phyloP scores from a whole-genome alignment of 352 stramenopile species.

The Pythium periplocum region DNA sequence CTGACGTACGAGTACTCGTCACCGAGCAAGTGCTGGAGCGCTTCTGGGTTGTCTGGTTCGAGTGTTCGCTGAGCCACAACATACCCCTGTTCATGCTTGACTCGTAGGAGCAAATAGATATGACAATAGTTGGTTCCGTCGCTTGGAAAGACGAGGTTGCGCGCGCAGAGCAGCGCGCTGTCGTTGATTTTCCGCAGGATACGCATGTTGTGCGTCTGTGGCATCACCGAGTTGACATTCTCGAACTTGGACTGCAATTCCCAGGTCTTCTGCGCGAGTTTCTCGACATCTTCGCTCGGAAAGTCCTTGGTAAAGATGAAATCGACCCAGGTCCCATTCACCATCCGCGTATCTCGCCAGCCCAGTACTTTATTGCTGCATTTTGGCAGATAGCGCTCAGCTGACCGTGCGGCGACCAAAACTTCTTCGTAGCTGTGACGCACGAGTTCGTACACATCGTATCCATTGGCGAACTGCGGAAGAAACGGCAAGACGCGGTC shows the following conservation, averaged over 20 bases:
- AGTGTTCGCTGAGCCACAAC: slow-evolving; percentile 22
- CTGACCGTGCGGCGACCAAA: slow-evolving; percentile 1
- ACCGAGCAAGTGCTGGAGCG: slow-evolving; percentile 7
- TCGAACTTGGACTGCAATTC: slow-evolving; percentile 11
- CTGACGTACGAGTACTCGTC: slow-evolving; percentile 17
- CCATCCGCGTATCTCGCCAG: slow-evolving; percentile 12
- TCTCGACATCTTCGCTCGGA: slow-evolving; percentile 6
- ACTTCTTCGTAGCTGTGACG: slow-evolving; percentile 8
- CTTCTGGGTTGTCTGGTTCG: slow-evolving; percentile 5
- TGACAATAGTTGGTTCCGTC: slow-evolving; percentile 19
- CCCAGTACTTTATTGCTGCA: slow-evolving; percentile 14
- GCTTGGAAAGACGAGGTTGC: slow-evolving; percentile 18
- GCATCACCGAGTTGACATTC: slow-evolving; percentile 18
- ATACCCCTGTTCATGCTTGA: slow-evolving; percentile 12
- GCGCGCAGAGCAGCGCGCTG: slow-evolving; percentile 18
- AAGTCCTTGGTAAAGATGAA: slow-evolving; percentile 21
- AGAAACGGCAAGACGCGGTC: slow-evolving; percentile 6
- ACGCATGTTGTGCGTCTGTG: slow-evolving; percentile 17
- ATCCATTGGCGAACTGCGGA: slow-evolving; percentile 13
- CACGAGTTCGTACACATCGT: slow-evolving; percentile 14
- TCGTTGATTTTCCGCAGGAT: slow-evolving; percentile 18
- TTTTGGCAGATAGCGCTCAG: slow-evolving; percentile 2
- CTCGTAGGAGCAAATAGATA: slow-evolving; percentile 21
- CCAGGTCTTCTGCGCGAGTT: slow-evolving; percentile 13
- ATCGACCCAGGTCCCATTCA: slow-evolving; percentile 15